Conservation (phyloP, 1,284 basidiomycete species). For the Athelia sp. region DNA sequence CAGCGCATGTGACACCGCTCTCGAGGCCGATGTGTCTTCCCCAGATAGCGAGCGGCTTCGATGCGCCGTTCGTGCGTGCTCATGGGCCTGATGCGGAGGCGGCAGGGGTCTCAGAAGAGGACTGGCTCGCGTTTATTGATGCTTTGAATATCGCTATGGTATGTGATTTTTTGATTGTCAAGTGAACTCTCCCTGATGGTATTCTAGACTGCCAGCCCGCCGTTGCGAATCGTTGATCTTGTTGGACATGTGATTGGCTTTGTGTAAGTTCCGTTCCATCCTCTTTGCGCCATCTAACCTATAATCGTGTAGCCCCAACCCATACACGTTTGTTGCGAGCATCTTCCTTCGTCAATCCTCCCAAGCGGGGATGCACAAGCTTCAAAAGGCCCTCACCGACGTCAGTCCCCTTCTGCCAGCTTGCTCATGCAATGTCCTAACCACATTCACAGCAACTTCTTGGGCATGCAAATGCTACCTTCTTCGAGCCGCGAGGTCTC, state of each 20-base stretch:
- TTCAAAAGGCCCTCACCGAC: constrained; percentile 15
- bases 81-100: background rate
- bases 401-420: background rate
- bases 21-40: background rate
- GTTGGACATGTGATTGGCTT: constrained; percentile 12
- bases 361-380: constrained; percentile 7
- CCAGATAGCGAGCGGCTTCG: background rate
- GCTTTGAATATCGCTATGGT: constrained; percentile 9
- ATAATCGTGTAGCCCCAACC: constrained; percentile 6
- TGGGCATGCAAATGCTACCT: constrained; percentile 10
- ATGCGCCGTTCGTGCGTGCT: background rate
- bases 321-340: constrained; percentile 9
- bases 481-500: constrained; percentile 13
- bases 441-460: constrained; percentile 6
- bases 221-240: constrained; percentile 11
- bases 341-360: constrained; percentile 8
- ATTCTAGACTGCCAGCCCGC: constrained; percentile 9
- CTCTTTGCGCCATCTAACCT: background rate
- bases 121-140: constrained; percentile 3
- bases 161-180: background rate
- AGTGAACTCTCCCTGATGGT: background rate
- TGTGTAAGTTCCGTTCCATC: constrained; percentile 7
- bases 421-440: background rate
- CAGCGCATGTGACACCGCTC: too few species aligned
- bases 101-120: background rate